phyloP scores from a whole-genome alignment of 352 stramenopile species.

The Pelagophyceae sp. region DNA sequence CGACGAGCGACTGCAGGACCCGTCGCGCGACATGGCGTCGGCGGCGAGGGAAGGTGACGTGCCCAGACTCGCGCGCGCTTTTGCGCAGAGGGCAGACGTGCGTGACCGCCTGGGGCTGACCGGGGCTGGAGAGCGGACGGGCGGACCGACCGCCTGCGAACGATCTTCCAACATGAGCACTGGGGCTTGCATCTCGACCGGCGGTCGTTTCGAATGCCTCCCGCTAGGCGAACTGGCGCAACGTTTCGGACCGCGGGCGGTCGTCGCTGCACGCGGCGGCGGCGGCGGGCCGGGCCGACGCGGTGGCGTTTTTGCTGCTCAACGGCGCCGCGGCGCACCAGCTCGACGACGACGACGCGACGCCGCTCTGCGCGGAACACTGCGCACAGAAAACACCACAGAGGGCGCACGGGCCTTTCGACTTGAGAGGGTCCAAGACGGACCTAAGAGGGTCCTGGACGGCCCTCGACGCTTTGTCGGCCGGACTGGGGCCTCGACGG shows the following conservation, averaged over 20 bases:
- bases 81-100: background rate
- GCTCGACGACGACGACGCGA: background rate
- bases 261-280: constrained; percentile 8
- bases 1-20: constrained; percentile 18
- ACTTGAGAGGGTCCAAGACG: too few species aligned
- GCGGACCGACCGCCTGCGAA: background rate
- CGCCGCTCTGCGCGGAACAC: background rate
- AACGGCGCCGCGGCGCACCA: constrained; percentile 3
- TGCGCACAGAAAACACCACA: too few species aligned
- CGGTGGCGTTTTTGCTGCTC: background rate
- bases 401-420: too few species aligned
- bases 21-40: background rate
- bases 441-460: too few species aligned
- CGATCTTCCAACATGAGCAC: background rate
- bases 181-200: background rate
- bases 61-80: background rate
- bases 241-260: background rate
- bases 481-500: too few species aligned
- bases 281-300: background rate
- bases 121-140: background rate
- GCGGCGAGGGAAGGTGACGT: background rate
- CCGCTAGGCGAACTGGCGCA: background rate
- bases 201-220: background rate
- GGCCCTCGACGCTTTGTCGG: too few species aligned
- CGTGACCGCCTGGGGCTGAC: background rate